These are phyloP conservation scores for Nematodospora anomalae DNA, from an alignment of 1,139 yeast genomes.

Conservation along the genomic window DNA sequence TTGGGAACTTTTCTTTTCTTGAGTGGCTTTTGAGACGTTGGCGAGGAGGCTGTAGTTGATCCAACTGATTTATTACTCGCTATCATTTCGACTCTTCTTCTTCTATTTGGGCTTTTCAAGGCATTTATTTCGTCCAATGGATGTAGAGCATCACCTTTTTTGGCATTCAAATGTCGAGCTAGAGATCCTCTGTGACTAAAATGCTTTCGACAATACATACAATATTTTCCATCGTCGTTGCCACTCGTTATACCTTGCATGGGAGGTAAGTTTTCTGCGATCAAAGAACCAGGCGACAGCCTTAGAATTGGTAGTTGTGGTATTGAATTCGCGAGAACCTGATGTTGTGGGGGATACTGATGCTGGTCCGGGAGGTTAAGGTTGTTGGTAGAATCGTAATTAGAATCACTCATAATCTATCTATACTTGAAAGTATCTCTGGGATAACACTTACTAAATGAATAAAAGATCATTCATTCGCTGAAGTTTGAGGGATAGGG, in stretches of 20 bases:
- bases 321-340: not conserved
- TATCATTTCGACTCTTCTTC: conserved; percentile 14
- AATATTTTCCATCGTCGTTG: conserved; percentile 11
- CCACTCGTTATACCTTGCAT: conserved; percentile 11
- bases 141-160: conserved; percentile 22
- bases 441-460: too few species aligned
- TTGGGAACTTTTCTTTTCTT: conserved; percentile 14
- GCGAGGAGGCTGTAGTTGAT: conserved; percentile 2
- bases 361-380: conserved; percentile 5
- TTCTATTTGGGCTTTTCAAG: conserved; percentile 13
- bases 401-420: too few species aligned
- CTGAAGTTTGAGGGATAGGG: too few species aligned
- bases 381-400: too few species aligned
- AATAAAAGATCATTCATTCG: too few species aligned
- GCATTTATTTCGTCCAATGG: conserved; percentile 18
- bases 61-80: conserved; percentile 1
- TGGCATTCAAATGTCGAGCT: conserved; percentile 21
- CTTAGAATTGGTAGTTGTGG: conserved; percentile 8
- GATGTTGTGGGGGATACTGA: conserved; percentile 1
- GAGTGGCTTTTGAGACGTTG: not conserved
- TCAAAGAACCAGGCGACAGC: conserved; percentile 9
- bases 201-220: conserved; percentile 19
- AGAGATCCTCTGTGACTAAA: conserved; percentile 21
- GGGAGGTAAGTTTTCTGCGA: conserved; percentile 1
- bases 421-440: too few species aligned